Conservation (phyloP, 176 grass and related monocot species). For the Oryza officinalis region DNA sequence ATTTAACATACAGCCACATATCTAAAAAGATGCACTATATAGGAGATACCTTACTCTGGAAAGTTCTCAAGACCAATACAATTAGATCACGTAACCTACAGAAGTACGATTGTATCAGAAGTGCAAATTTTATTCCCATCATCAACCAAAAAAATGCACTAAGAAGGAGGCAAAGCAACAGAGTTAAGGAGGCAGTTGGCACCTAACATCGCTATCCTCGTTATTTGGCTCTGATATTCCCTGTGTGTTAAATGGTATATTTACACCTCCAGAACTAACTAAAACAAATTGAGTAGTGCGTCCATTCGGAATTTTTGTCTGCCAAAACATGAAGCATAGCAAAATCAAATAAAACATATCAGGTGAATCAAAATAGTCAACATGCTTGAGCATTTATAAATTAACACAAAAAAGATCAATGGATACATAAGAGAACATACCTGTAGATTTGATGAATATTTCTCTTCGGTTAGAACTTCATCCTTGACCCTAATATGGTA, state of each 20-base stretch:
- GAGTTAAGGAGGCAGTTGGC: neutral
- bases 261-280: slow-evolving; percentile 57
- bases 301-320: slow-evolving; percentile 91
- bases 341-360: slow-evolving; percentile 30
- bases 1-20: neutral
- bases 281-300: slow-evolving; percentile 81
- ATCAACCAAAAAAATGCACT: slow-evolving; percentile 5
- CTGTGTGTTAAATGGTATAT: slow-evolving; percentile 66
- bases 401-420: neutral
- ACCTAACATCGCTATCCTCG: slow-evolving; percentile 69
- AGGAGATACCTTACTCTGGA: slow-evolving; percentile 78
- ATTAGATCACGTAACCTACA: slow-evolving; percentile 86
- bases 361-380: neutral
- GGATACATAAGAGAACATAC: slow-evolving; percentile 40
- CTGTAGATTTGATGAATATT: slow-evolving; percentile 68
- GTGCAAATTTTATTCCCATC: slow-evolving; percentile 11
- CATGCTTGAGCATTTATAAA: slow-evolving; percentile 10
- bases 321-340: slow-evolving; percentile 21
- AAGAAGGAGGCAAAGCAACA: neutral
- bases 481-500: slow-evolving; percentile 63
- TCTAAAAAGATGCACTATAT: neutral
- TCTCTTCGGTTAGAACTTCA: slow-evolving; percentile 63
- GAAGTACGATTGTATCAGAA: slow-evolving; percentile 27
- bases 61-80: slow-evolving; percentile 87
- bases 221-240: slow-evolving; percentile 45